Conservation (phyloP, 1,284 basidiomycete species). For the Xerocomus nothofagi region DNA sequence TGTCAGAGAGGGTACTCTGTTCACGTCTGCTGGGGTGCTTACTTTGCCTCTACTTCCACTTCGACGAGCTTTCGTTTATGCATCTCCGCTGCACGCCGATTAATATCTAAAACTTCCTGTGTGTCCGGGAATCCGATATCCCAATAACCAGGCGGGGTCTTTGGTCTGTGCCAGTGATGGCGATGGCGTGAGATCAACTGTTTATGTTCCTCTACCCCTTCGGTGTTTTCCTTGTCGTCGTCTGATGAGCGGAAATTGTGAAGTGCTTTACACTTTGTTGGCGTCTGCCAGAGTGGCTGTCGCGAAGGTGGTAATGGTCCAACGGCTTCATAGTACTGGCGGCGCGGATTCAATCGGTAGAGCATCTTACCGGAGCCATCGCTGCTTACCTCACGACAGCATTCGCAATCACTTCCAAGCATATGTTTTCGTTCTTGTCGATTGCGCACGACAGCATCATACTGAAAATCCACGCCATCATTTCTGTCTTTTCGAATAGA, state of each 20-base stretch:
- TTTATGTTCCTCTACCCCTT: constrained; percentile 56
- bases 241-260: constrained; percentile 3
- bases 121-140: constrained; percentile 86
- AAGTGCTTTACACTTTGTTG: constrained; percentile 37
- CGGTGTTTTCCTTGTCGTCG: constrained; percentile 28
- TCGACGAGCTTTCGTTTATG: constrained; percentile 59
- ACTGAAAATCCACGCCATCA: constrained; percentile 64
- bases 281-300: constrained; percentile 70
- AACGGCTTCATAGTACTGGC: constrained; percentile 78
- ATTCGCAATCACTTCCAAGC: constrained; percentile 81
- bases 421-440: constrained; percentile 66
- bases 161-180: constrained; percentile 64
- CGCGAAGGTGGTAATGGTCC: constrained; percentile 69
- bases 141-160: constrained; percentile 87
- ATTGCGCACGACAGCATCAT: constrained; percentile 73
- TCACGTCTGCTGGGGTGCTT: constrained; percentile 19
- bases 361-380: neutral
- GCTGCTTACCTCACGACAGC: constrained; percentile 73
- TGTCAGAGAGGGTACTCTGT: constrained; percentile 7
- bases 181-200: constrained; percentile 80
- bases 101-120: constrained; percentile 75
- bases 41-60: constrained; percentile 60
- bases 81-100: constrained; percentile 68
- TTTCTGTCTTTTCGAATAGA: constrained; percentile 70
- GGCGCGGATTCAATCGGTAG: neutral